Base-by-base conservation (phyloP, 208 protist genomes). In the Trypanosoma melophagium region DNA sequence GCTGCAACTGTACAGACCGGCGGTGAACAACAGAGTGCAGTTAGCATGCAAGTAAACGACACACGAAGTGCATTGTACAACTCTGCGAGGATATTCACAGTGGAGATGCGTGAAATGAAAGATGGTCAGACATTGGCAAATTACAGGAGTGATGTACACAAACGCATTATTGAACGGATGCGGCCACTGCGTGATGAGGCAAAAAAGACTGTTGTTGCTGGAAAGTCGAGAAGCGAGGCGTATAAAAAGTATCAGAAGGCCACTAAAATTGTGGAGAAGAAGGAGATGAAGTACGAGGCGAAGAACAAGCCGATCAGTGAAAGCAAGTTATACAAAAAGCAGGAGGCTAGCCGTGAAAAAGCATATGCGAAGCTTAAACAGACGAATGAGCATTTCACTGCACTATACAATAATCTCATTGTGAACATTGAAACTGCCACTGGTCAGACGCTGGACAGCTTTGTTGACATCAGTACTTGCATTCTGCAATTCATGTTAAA, bases 261-360 rank as follows among this genome's bases (percentile, higher is more conserved):
- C 16, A 41, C 59, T 14, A 66, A 60, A 19, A 42, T 76, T 0
- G 80, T 79, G n/a, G 53, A 72, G 22, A 74, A 77, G 28, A 87
- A 90, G 61, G 62, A 79, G 49, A 49, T 55, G 12, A 90, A 90
- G 70, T 90, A 90, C 61, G 21, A 45, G 13, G 60, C 63, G 9
- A 71, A 76, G 10, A 69, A 68, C 4, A 76, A 65, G 25, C 58
- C 69, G 0, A 38, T 90, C 9, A 80, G 66, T 24, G 73, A 78
- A 58, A 86, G 80, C 45, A 90, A 90, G 68, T 61, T 38, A n/a
- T 82, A 87, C 67, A 28, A 28, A 22, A 74, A 75, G 44, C 84
- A 87, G 65, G 17, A 42, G 7, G 52, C 54, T 21, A 57, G 69
- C 24, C 72, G 76, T 49, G 66, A 59, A 16, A 65, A 63, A 5